Conservation (phyloP, 176 grass and related monocot genomes). For the Musa acuminata region DNA sequence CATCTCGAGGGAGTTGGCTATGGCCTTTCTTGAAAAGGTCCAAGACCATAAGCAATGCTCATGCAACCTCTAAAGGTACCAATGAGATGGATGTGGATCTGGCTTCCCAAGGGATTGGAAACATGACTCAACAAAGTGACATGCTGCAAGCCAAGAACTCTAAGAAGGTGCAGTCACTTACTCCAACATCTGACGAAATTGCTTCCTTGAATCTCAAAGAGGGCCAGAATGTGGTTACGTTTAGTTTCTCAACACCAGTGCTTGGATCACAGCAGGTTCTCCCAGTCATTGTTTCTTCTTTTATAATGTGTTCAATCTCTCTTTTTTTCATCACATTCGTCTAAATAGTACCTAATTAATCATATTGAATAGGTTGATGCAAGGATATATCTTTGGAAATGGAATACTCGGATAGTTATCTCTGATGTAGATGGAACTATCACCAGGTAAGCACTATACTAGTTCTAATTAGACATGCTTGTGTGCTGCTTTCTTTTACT, state of each 20-base stretch:
- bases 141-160: constrained; percentile 29
- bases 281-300: constrained; percentile 10
- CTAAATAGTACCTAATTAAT: constrained; percentile 15
- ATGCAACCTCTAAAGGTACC: constrained; percentile 23
- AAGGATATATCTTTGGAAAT: constrained; percentile 93
- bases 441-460: constrained; percentile 60
- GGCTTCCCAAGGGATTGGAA: constrained; percentile 15
- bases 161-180: constrained; percentile 53
- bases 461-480: background rate
- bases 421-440: constrained; percentile 99
- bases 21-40: constrained; percentile 83
- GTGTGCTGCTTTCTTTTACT: background rate
- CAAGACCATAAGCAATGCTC: constrained; percentile 38
- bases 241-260: constrained; percentile 87
- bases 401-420: constrained; percentile 77
- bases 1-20: constrained; percentile 63
- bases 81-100: constrained; percentile 19
- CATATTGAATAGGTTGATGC: constrained; percentile 65
- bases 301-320: constrained; percentile 13
- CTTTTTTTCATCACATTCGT: background rate
- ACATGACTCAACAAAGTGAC: constrained; percentile 28
- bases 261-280: constrained; percentile 78
- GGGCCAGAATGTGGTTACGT: constrained; percentile 64
- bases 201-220: constrained; percentile 83
- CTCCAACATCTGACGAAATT: constrained; percentile 70